phyloP scores from a whole-genome alignment of 148 eudicot genomes.

The Amaranthus hypochondriacus region DNA sequence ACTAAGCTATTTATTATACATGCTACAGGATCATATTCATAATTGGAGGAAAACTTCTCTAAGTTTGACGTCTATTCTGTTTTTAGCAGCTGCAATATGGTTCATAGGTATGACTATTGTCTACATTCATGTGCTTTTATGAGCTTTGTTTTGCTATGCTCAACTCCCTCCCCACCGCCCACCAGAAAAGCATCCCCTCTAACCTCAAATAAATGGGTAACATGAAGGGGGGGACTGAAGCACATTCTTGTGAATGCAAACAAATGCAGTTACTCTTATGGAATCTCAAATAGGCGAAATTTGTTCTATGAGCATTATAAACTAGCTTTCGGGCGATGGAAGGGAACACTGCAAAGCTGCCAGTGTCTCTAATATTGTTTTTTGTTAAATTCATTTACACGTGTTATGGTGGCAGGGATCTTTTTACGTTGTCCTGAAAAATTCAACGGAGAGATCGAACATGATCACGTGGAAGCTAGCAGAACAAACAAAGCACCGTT shows the following conservation, averaged over 20 bases:
- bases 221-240: too few species aligned
- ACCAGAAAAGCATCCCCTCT: neutral
- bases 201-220: too few species aligned
- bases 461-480: neutral
- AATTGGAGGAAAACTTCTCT: constrained; percentile 85
- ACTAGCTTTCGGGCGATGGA: too few species aligned
- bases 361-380: neutral
- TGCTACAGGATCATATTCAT: constrained; percentile 64
- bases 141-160: neutral
- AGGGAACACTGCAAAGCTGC: too few species aligned
- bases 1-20: neutral
- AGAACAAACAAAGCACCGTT: constrained; percentile 8
- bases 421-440: constrained; percentile 28
- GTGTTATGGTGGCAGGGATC: constrained; percentile 28
- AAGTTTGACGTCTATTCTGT: constrained; percentile 64
- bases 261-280: too few species aligned
- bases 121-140: neutral
- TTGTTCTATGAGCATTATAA: too few species aligned
- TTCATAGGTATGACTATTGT: constrained; percentile 47
- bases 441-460: constrained; percentile 21
- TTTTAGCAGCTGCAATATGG: constrained; percentile 83
- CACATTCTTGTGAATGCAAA: too few species aligned
- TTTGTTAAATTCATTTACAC: neutral
- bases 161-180: neutral
- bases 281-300: too few species aligned